A percentile compares a stretch with the other conserved stretches of the same genome.
These are phyloP conservation scores for Boletus calvinii DNA, from an alignment of 1,284 basidiomycete species.

Conservation along the genomic window DNA sequence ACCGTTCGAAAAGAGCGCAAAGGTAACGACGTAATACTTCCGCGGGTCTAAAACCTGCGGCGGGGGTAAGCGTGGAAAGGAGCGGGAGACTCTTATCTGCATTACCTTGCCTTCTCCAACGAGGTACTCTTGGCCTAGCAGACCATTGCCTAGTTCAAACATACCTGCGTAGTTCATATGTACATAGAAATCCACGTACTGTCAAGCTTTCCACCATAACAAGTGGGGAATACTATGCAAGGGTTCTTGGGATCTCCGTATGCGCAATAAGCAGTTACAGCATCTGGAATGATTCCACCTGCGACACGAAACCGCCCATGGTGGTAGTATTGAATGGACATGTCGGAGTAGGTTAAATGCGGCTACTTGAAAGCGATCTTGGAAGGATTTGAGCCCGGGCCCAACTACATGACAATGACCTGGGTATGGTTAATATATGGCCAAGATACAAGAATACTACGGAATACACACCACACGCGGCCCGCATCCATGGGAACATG, in stretches of 20 bases:
- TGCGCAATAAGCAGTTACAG: slow-evolving; percentile 40
- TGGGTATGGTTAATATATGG: slow-evolving; percentile 13
- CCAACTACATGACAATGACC: neutral
- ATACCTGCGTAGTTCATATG: neutral
- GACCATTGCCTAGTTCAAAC: slow-evolving; percentile 22
- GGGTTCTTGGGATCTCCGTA: slow-evolving; percentile 38
- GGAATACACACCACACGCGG: slow-evolving; percentile 3
- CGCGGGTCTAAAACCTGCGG: slow-evolving; percentile 45
- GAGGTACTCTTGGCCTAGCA: slow-evolving; percentile 49
- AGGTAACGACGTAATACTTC: slow-evolving; percentile 56
- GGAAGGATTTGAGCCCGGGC: neutral
- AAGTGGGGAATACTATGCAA: slow-evolving; percentile 42
- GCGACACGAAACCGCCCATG: slow-evolving; percentile 38
- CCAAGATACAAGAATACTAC: neutral
- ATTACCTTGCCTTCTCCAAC: slow-evolving; percentile 48
- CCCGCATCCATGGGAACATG: slow-evolving; percentile 7
- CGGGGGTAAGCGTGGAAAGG: neutral
- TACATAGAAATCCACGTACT: slow-evolving; percentile 24
- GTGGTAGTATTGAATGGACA: slow-evolving; percentile 38
- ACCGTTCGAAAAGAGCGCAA: slow-evolving; percentile 58
- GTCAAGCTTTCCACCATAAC: slow-evolving; percentile 38
- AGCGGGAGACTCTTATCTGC: neutral
- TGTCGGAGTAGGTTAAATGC: slow-evolving; percentile 8
- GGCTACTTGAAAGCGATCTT: neutral
- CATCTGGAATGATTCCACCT: slow-evolving; percentile 39